Conservation (phyloP, 495 filamentous ascomycete genomes). For the Hypoxylon rickii region DNA sequence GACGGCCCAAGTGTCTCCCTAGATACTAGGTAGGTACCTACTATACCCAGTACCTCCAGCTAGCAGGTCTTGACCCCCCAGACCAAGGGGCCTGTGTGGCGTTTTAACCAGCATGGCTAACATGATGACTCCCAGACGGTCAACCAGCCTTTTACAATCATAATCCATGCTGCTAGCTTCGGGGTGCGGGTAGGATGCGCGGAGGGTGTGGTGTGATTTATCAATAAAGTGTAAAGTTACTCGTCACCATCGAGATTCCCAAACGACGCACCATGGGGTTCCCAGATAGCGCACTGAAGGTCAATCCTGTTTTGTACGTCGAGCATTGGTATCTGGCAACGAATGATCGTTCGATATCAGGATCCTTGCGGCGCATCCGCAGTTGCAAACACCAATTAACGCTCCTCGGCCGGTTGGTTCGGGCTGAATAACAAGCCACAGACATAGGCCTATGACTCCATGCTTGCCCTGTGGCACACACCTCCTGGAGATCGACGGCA, state of each 20-base stretch:
- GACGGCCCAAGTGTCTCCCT: not conserved
- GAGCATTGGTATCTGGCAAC: not conserved
- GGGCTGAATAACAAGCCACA: conserved; percentile 27
- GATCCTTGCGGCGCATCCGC: not conserved
- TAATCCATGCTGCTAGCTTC: too few relatives aligned
- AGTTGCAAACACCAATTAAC: not conserved
- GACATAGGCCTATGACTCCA: not conserved
- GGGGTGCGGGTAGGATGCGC: conserved; percentile 4
- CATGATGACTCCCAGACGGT: not conserved
- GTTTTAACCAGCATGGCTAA: too few relatives aligned
- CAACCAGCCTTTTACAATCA: too few relatives aligned
- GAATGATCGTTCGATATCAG: conserved; percentile 7
- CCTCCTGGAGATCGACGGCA: conserved; percentile 16
- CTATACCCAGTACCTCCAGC: too few relatives aligned
- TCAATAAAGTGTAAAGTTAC: not conserved
- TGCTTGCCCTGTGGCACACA: conserved; percentile 20
- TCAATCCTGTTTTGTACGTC: conserved; percentile 27
- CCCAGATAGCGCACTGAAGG: not conserved
- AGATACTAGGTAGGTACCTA: too few relatives aligned
- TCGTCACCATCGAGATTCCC: conserved; percentile 26
- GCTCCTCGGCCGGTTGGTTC: not conserved
- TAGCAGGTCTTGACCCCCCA: too few relatives aligned
- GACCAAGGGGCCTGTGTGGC: too few relatives aligned
- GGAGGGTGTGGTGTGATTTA: not conserved
- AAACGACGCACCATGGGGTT: conserved; percentile 16